Conservation (phyloP, 495 filamentous ascomycete genomes). For the Venustampulla echinocandica region DNA sequence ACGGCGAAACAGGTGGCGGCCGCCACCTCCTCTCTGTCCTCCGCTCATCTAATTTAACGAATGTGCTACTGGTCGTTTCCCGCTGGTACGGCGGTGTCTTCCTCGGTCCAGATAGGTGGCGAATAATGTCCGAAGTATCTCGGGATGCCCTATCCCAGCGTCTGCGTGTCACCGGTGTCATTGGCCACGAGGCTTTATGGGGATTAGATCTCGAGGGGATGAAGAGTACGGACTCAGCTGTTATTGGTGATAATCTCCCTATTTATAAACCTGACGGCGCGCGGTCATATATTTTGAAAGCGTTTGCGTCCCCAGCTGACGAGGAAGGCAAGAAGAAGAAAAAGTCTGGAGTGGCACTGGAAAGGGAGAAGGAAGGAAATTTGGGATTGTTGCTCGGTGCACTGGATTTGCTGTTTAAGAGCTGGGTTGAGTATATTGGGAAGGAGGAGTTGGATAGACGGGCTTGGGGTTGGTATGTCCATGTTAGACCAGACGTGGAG, state of each 20-base stretch:
- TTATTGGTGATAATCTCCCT: constrained; percentile 36
- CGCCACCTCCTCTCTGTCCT: constrained; percentile 70
- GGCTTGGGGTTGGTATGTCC: constrained; percentile 74
- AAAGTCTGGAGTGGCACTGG: constrained; percentile 34
- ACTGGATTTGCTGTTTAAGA: constrained; percentile 58
- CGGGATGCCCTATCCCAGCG: constrained; percentile 38
- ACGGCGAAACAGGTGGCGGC: constrained; percentile 85
- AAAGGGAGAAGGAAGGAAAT: constrained; percentile 55
- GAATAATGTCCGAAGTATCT: constrained; percentile 43
- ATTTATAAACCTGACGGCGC: constrained; percentile 61
- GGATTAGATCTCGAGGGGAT: constrained; percentile 67
- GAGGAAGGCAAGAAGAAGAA: constrained; percentile 26
- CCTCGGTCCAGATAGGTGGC: constrained; percentile 72
- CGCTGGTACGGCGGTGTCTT: constrained; percentile 89
- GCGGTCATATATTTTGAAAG: constrained; percentile 49
- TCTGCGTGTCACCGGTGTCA: constrained; percentile 31
- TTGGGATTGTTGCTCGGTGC: constrained; percentile 56
- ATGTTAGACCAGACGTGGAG: constrained; percentile 64
- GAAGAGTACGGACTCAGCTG: constrained; percentile 30
- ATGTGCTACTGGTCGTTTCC: constrained; percentile 80
- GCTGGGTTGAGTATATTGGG: constrained; percentile 53
- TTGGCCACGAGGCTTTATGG: constrained; percentile 55
- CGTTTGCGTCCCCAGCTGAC: constrained; percentile 41
- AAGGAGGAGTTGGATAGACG: constrained; percentile 58
- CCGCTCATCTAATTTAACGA: constrained; percentile 69